These are phyloP conservation scores for Yamadazyma sp. DNA, from an alignment of 1,139 yeast genomes.

Conservation along the genomic window DNA sequence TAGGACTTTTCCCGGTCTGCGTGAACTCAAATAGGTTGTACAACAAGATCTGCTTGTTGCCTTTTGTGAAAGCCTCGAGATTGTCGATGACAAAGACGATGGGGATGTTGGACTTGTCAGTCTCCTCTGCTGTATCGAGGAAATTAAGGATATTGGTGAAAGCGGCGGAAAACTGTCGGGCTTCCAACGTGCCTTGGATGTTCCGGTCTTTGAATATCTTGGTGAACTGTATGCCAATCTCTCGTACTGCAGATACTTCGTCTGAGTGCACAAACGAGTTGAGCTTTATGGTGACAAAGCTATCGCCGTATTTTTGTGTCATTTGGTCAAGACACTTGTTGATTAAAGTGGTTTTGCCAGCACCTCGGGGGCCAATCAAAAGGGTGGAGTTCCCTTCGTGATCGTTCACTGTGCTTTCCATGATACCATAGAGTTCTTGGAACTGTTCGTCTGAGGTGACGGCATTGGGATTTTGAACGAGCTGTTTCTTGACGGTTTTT, in stretches of 20 bases:
- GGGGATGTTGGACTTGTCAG: conserved; percentile 37
- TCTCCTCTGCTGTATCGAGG: conserved; percentile 18
- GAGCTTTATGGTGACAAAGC: conserved; percentile 61
- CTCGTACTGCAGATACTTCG: conserved; percentile 78
- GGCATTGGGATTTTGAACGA: neutral
- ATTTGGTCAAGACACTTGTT: conserved; percentile 57
- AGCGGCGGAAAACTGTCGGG: conserved; percentile 41
- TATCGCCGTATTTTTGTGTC: conserved; percentile 32
- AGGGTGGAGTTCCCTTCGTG: conserved; percentile 82
- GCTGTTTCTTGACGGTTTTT: neutral
- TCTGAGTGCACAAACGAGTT: conserved; percentile 74
- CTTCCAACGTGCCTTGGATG: conserved; percentile 40
- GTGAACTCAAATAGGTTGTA: conserved; percentile 86
- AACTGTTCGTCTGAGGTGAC: conserved; percentile 6
- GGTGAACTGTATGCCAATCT: conserved; percentile 83
- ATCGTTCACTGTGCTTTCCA: conserved; percentile 65
- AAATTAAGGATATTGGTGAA: conserved; percentile 39
- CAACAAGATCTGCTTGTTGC: conserved; percentile 74
- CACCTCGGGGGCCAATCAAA: conserved; percentile 75
- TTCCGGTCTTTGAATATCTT: conserved; percentile 28
- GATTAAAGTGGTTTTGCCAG: conserved; percentile 72
- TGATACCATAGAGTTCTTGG: conserved; percentile 11
- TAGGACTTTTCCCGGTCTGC: conserved; percentile 73
- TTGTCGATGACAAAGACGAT: conserved; percentile 82
- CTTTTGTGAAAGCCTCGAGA: conserved; percentile 73